Conservation (phyloP, 2,329 filamentous ascomycete species). For the Aspergillus ruber region DNA sequence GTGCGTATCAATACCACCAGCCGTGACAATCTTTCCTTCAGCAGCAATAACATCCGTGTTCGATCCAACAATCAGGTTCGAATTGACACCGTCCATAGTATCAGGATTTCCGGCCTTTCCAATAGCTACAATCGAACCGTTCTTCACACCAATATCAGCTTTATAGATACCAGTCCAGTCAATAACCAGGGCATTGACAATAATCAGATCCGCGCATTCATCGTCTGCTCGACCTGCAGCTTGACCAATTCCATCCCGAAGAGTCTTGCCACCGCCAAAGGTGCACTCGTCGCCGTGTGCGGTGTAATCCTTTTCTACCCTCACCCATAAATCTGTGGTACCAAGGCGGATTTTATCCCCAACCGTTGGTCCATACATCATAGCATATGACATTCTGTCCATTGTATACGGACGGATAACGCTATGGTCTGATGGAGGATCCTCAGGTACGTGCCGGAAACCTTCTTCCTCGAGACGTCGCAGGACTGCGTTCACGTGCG, state of each 20-base stretch:
- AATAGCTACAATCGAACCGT: slow-evolving; percentile 74
- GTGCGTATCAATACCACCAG: slow-evolving; percentile 77
- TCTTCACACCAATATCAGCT: slow-evolving; percentile 86
- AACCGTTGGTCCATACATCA: slow-evolving; percentile 83
- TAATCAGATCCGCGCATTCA: slow-evolving; percentile 69
- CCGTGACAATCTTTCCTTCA: slow-evolving; percentile 78
- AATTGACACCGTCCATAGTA: slow-evolving; percentile 76
- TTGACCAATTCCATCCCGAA: slow-evolving; percentile 89
- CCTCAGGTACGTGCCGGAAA: slow-evolving; percentile 64
- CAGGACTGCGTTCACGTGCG: slow-evolving; percentile 58
- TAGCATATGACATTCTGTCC: slow-evolving; percentile 66
- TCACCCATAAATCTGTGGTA: slow-evolving; percentile 76
- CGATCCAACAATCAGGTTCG: slow-evolving; percentile 69
- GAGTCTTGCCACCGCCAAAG: slow-evolving; percentile 84
- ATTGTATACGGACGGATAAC: slow-evolving; percentile 58
- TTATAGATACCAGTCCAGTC: slow-evolving; percentile 90
- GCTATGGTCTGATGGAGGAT: slow-evolving; percentile 46
- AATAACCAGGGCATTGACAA: slow-evolving; percentile 77
- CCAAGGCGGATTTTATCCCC: slow-evolving; percentile 73
- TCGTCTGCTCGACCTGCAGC: slow-evolving; percentile 65
- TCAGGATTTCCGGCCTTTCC: slow-evolving; percentile 91
- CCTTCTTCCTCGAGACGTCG: slow-evolving; percentile 60
- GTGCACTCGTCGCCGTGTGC: slow-evolving; percentile 83
- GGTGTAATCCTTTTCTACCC: slow-evolving; percentile 75
- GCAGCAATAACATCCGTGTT: slow-evolving; percentile 84